Evolutionary conservation across 768 basidiomycete species (phyloP).

Genomic region (Suillus ampliporus): DNA sequence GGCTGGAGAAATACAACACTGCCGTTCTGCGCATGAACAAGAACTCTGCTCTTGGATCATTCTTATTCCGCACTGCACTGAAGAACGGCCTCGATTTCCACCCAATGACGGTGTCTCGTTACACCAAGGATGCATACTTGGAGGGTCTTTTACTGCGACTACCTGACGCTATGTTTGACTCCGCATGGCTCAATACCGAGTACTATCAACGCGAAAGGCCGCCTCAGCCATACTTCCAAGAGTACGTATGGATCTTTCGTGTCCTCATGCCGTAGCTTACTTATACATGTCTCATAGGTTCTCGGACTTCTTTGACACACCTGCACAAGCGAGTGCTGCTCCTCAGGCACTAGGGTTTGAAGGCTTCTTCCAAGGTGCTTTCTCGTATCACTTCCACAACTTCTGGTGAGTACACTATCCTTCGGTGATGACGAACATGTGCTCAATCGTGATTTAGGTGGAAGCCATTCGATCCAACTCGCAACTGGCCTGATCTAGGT

Average conservation of each 20-base stretch:
- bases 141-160: conserved; percentile 85
- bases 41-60: conserved; percentile 87
- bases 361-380: conserved; percentile 96
- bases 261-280: neutral
- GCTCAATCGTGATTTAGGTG: conserved; percentile 61
- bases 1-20: conserved; percentile 93
- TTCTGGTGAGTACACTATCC: conserved; percentile 64
- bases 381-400: conserved; percentile 96
- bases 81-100: conserved; percentile 97
- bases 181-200: conserved; percentile 96
- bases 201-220: conserved; percentile 90
- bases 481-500: conserved; percentile 97
- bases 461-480: conserved; percentile 90
- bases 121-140: conserved; percentile 87
- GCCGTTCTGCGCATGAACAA: conserved; percentile 95
- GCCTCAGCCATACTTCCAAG: conserved; percentile 91
- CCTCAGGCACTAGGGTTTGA: conserved; percentile 90
- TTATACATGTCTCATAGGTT: conserved; percentile 56
- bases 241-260: conserved; percentile 49
- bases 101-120: conserved; percentile 92
- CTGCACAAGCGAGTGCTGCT: conserved; percentile 71
- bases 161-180: conserved; percentile 95
- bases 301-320: conserved; percentile 87
- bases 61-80: conserved; percentile 92
- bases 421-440: neutral